Percentiles rank a stretch among this genome's conserved stretches.
phyloP scores from a whole-genome alignment of 805 yeast species.

The Wickerhamiella slavikovae region DNA sequence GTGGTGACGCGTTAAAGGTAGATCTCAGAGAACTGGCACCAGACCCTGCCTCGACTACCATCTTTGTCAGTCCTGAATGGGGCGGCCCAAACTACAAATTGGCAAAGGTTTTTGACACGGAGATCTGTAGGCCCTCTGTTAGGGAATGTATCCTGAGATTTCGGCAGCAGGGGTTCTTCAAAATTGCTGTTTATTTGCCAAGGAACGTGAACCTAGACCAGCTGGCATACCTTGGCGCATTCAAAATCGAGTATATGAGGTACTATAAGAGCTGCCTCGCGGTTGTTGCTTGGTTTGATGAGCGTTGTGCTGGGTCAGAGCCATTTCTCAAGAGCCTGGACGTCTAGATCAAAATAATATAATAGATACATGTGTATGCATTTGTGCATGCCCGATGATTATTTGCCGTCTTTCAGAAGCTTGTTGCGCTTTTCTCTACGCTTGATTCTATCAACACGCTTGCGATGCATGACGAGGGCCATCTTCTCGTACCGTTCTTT shows the following conservation, averaged over 20 bases:
- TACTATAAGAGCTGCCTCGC: neutral
- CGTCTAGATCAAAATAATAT: too few species aligned
- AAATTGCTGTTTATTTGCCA: slow-evolving; percentile 7
- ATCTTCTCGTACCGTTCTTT: slow-evolving; percentile 68
- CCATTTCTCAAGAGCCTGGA: too few species aligned
- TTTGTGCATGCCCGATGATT: neutral
- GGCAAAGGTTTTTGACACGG: slow-evolving; percentile 7
- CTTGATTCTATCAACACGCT: slow-evolving; percentile 76
- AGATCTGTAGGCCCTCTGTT: slow-evolving; percentile 8
- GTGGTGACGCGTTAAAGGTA: slow-evolving; percentile 29
- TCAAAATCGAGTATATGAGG: slow-evolving; percentile 6
- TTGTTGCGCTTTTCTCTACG: slow-evolving; percentile 90
- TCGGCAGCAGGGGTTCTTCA: slow-evolving; percentile 2
- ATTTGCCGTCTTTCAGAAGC: slow-evolving; percentile 67
- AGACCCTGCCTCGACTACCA: slow-evolving; percentile 5
- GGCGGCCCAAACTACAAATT: slow-evolving; percentile 11
- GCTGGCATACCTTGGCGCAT: slow-evolving; percentile 7
- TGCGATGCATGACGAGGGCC: slow-evolving; percentile 76
- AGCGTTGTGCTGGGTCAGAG: too few species aligned
- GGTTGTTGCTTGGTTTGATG: neutral
- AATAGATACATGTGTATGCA: neutral
- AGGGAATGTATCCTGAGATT: slow-evolving; percentile 4
- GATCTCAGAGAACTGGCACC: slow-evolving; percentile 2
- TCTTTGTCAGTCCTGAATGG: slow-evolving; percentile 14
- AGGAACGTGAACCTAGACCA: slow-evolving; percentile 7